phyloP scores from a whole-genome alignment of 2,329 filamentous ascomycete species.

The Fusarium newnesense region DNA sequence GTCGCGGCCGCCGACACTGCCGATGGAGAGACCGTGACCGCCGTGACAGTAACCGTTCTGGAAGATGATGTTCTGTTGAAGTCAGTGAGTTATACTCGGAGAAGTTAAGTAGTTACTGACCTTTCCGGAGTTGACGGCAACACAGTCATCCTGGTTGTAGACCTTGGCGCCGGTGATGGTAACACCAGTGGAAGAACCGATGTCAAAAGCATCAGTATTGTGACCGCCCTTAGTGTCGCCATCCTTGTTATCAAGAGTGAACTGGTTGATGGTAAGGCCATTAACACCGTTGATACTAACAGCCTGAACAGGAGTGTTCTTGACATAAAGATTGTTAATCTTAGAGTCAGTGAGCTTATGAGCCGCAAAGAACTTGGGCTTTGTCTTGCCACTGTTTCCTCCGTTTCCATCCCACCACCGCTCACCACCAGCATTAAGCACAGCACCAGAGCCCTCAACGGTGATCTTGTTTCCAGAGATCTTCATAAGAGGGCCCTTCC shows the following conservation, averaged over 20 bases:
- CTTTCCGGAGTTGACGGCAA: conserved; percentile 65
- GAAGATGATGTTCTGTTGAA: conserved; percentile 54
- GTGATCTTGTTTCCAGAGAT: conserved; percentile 38
- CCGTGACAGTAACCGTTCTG: conserved; percentile 55
- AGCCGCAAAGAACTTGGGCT: conserved; percentile 42
- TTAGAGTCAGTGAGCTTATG: conserved; percentile 42
- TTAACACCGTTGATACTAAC: conserved; percentile 52
- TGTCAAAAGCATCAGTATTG: conserved; percentile 71
- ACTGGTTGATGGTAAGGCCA: conserved; percentile 49
- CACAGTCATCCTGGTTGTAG: conserved; percentile 70
- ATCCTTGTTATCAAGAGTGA: conserved; percentile 53
- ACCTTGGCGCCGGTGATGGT: conserved; percentile 63
- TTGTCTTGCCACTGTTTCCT: conserved; percentile 28
- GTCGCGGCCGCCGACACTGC: conserved; percentile 56
- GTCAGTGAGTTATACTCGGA: accelerated
- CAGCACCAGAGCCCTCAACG: conserved; percentile 37
- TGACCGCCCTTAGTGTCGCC: conserved; percentile 51
- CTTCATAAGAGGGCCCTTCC: conserved; percentile 35
- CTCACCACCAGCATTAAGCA: conserved; percentile 34
- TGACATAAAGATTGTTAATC: conserved; percentile 52
- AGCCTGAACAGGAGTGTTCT: conserved; percentile 56
- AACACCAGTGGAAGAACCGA: conserved; percentile 60
- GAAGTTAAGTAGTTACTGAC: accelerated
- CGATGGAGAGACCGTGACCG: conserved; percentile 56
- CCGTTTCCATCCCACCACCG: conserved; percentile 39